These are phyloP conservation scores for Neopestalotiopsis sp. DNA, from an alignment of 2,329 filamentous ascomycete genomes.

Conservation along the genomic window DNA sequence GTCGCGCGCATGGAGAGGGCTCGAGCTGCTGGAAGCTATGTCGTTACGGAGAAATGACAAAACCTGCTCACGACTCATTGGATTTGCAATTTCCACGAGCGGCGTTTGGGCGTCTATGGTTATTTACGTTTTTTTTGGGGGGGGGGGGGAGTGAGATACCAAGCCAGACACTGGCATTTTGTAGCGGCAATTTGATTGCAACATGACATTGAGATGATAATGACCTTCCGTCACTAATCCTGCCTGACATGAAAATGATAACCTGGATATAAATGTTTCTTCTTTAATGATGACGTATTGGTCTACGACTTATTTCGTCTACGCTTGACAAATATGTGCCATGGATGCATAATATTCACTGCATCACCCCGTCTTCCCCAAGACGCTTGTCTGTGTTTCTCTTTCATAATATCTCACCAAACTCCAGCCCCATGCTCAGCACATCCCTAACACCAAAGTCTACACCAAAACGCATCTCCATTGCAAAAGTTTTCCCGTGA, in stretches of 20 bases:
- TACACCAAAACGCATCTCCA: conserved; percentile 13
- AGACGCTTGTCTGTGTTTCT: conserved; percentile 1
- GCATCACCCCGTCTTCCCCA: not conserved
- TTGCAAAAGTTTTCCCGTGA: conserved; percentile 5
- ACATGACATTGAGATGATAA: not conserved
- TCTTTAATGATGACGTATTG: not conserved
- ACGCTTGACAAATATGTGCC: not conserved
- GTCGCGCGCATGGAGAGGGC: conserved; percentile 71
- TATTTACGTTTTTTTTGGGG: not conserved
- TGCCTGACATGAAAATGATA: not conserved
- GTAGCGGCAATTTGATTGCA: not conserved
- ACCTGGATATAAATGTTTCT: not conserved
- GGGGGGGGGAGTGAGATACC: conserved; percentile 3
- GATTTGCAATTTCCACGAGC: conserved; percentile 17
- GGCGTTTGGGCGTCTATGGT: conserved; percentile 21
- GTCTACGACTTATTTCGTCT: not conserved
- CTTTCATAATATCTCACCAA: not conserved
- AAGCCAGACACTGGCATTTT: not conserved
- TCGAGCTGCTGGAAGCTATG: conserved; percentile 63
- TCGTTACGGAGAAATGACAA: conserved; percentile 49
- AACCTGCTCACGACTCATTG: not conserved
- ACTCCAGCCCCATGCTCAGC: not conserved
- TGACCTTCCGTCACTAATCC: not conserved
- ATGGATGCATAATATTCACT: not conserved
- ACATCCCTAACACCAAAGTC: conserved; percentile 11